Conservation (phyloP, 1,139 yeast species). For the Suhomyces guaymorum region DNA sequence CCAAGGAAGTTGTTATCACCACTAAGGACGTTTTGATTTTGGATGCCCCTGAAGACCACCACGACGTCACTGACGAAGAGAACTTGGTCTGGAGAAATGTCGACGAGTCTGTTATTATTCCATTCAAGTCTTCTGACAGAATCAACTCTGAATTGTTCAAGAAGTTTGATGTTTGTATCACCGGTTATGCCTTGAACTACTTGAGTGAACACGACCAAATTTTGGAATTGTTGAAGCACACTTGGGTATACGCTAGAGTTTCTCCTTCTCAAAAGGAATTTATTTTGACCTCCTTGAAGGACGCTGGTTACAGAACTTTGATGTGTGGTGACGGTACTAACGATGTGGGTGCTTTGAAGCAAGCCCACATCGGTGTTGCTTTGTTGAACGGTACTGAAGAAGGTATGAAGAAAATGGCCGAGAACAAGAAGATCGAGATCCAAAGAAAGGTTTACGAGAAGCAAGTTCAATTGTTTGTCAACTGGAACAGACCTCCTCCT, state of each 20-base stretch:
- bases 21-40: constrained; percentile 78
- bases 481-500: constrained; percentile 84
- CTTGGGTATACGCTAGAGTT: constrained; percentile 98
- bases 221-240: constrained; percentile 71
- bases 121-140: constrained; percentile 62
- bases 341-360: constrained; percentile 98
- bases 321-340: constrained; percentile 99
- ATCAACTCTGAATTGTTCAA: constrained; percentile 61
- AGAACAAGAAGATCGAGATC: constrained; percentile 69
- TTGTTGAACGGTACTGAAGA: constrained; percentile 95
- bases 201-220: constrained; percentile 67
- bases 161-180: constrained; percentile 82
- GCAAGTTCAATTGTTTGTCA: constrained; percentile 73
- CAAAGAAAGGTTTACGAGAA: constrained; percentile 74
- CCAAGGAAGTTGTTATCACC: constrained; percentile 86
- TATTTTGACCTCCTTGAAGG: constrained; percentile 78
- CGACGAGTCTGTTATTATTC: constrained; percentile 70
- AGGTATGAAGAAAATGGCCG: constrained; percentile 86
- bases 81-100: constrained; percentile 82
- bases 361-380: constrained; percentile 98
- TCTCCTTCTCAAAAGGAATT: constrained; percentile 96
- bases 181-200: constrained; percentile 84
- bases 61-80: constrained; percentile 52
- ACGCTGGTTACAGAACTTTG: constrained; percentile 86
- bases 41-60: constrained; percentile 78